Evolutionary conservation across 768 basidiomycete species (phyloP), one percentile per base, ranked within the genome.

Genomic region (Lactifluus piperatus): DNA sequence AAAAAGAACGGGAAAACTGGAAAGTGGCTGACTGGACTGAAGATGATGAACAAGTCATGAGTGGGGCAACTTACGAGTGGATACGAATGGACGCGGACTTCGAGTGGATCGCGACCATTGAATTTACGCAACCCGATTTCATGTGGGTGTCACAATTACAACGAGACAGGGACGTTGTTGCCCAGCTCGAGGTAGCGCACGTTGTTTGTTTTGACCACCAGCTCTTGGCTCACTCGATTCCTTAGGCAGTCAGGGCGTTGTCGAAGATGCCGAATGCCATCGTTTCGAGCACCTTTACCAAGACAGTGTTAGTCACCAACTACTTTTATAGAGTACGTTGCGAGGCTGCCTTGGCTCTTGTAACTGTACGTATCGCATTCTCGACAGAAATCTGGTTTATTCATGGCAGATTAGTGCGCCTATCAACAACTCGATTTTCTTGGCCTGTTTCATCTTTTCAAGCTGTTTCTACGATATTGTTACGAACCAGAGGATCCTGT

Each of bases 101-200:
- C 71, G 97, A 99, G 74, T 99, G 97, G 97, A 89, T 98, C 55
- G 88, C 91, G n/a, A 80, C 80, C 39, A 81, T 97, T 62, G 84
- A 84, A 62, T 98, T 95, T 63, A 89, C 94, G 51, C 93, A 97
- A 74, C 92, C 91, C 44, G 94, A 94, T 75, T 98, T 94, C 68
- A 95, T 95, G 91, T 99, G 94, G 94, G 89, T 95, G 22, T 91
- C 87, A 41, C 97, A 98, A 70, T 75, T 99, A 51, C 92, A 95
- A 72, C 79, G 94, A 56, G 97, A 99, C 72, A 77, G 93, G 62
- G 97, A 99, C 73, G 94, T 99, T 37, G 87, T 97, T 22, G 97
- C 95, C 2, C 97, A 99, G 71, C 76, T 97, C 14, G 94, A 98
- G 85, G 95, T 91, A 39, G 16, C 24, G 34, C 53, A 45, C 41